Base-by-base conservation (phyloP, 345 rosid genomes). In the Lepidium sativum region DNA sequence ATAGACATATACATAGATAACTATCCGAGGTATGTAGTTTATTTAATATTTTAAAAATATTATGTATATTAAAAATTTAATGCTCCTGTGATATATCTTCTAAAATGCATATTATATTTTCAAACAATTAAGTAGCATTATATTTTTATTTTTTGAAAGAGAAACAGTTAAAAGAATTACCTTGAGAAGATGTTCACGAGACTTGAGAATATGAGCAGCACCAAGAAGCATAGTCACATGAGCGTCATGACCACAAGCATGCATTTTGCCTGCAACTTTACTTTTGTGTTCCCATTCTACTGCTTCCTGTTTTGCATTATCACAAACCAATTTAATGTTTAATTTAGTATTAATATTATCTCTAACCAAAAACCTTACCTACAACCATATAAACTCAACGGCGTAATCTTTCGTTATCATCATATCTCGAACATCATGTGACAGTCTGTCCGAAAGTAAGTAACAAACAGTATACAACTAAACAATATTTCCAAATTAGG, bases 181-280 rank as follows among this genome's bases (percentile, higher is more conserved):
- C 78, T 75, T 69, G 39, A 75, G 74, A 69, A 75, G 63, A 65
- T 75, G 78, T 47, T 69, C 75, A 17, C 78, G 75, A 58, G 71
- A 76, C 77, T 80, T 88, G 54, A 91, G 78, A 47, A 91, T 82
- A 65, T 82, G 83, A 72, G 97, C 96, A 27, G 96, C 96, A 12
- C 97, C 97, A 20, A 91, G 67, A 10, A 91, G 89, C 97, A 91
- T 91, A 14, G 94, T 80, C 23, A 88, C 96, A 77, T 88, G 97
- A 6, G 91, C 97, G 52, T 91, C 96, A 52, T 91, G 97, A 9
- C 94, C 96, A 70, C 96, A 91, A 16, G 97, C 96, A 74, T 91
- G 97, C 97, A 91, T 91, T 77, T 83, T 91, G 13, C 96, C 94
- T 1, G 79, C 81, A 15, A 84, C 80, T 81, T 80, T 84, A 75